Evolutionary conservation across 148 eudicot species (phyloP), one percentile per base, ranked within the genome.

Genomic region (Cornus controversa): DNA sequence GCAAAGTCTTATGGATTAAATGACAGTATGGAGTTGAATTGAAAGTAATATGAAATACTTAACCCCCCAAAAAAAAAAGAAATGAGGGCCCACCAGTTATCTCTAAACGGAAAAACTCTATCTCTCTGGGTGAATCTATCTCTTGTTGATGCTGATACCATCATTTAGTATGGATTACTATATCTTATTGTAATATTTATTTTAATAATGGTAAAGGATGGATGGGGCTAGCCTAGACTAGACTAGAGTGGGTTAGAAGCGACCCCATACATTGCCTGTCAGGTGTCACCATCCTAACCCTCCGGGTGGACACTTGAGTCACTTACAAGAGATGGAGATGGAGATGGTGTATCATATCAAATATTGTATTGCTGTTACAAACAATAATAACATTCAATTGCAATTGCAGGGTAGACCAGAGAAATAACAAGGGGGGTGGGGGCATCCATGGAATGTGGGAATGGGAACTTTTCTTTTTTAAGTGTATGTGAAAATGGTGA

Each of bases 171-270:
- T 74, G 9, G 6, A 16, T 64, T 10, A 22, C 5, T 24, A n/a
- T 71, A n/a, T 24, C 23, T 50, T 72, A 60, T 72, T 40, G 45
- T 40, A 40, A 40, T 40, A 4, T 40, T 40, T 8, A 40, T 6
- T 40, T 6, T 40, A 40, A 40, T 40, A 40, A 40, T 9, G 45
- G 2, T n/a, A 2, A 66, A 23, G 29, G 23, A 75, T 75, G 40
- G 34, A n/a, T n/a, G n/a, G n/a, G n/a, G n/a, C n/a, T n/a, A n/a
- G n/a, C n/a, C n/a, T n/a, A 58, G 60, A 65, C 58, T 14, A 67
- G 74, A 54, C 37, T 60, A 67, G 74, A 74, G 82, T 79, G 78
- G 69, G 69, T 66, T 74, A 73, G 63, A 79, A 67, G 82, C 42
- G 58, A 79, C 66, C 76, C 76, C 58, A 72, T 45, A 72, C 50